Percentiles rank a stretch among this genome's conserved stretches.
These are phyloP conservation scores for Coemansia sp. DNA, from an alignment of 192 early-diverging fungal species.

Conservation along the genomic window DNA sequence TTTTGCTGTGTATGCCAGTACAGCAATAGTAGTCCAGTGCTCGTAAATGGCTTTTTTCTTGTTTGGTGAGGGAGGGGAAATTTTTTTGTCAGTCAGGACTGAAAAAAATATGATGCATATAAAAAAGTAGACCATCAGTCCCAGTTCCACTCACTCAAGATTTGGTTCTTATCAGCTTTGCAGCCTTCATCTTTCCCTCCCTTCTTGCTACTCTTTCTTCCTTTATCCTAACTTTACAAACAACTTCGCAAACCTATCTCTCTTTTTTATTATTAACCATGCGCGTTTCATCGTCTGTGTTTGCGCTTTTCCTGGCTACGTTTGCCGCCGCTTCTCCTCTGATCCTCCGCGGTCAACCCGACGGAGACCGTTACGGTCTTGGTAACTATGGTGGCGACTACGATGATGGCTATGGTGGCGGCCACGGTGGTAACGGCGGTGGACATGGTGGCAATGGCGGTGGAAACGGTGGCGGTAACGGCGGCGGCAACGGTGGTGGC, in stretches of 20 bases:
- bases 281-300: conserved; percentile 35
- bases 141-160: neutral
- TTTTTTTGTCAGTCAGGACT: neutral
- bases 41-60: neutral
- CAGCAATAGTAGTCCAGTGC: neutral
- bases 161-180: conserved; percentile 6
- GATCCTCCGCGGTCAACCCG: conserved; percentile 3
- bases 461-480: conserved; percentile 8
- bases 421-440: conserved; percentile 10
- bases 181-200: conserved; percentile 4
- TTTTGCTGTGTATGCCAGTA: neutral
- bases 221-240: neutral
- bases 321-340: conserved; percentile 31
- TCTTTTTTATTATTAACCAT: conserved; percentile 11
- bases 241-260: neutral
- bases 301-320: conserved; percentile 22
- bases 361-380: neutral
- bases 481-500: neutral
- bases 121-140: neutral
- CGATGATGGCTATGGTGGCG: conserved; percentile 5
- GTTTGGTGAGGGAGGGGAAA: neutral
- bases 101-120: neutral
- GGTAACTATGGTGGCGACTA: conserved; percentile 10
- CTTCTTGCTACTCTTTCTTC: neutral
- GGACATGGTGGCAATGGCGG: conserved; percentile 7